Percentiles rank a stretch among this genome's conserved stretches.
Conservation (phyloP, 139 green algal genomes). For the Asterochloris erici region DNA sequence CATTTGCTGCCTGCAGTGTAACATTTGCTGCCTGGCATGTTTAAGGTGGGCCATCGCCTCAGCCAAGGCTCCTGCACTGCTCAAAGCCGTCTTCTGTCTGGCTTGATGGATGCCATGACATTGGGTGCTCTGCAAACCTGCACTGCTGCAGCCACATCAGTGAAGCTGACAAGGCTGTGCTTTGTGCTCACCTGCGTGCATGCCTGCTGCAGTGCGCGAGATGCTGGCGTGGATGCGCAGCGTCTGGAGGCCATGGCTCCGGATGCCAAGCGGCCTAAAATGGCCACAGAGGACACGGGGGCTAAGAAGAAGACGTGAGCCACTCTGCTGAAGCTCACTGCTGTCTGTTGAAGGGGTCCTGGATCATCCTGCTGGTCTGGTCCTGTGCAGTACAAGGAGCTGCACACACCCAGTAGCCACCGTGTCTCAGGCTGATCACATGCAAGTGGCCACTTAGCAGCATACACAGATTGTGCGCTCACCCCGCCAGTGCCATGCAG, state of each 20-base stretch:
- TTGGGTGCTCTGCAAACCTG: too few species aligned
- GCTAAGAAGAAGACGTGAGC: neutral
- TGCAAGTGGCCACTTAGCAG: neutral
- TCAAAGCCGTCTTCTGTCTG: too few species aligned
- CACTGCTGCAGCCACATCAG: too few species aligned
- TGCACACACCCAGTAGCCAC: neutral
- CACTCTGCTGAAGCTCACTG: neutral
- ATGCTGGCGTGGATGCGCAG: slow-evolving; percentile 23
- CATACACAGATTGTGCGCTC: neutral
- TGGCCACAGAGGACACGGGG: neutral
- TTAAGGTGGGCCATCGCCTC: too few species aligned
- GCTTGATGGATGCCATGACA: too few species aligned
- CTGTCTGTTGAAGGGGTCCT: neutral
- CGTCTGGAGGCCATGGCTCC: slow-evolving; percentile 30
- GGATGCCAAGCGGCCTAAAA: slow-evolving; percentile 25
- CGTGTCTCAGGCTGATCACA: neutral
- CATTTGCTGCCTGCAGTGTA: too few species aligned
- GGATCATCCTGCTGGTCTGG: neutral
- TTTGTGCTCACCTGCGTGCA: too few species aligned
- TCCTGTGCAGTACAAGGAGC: too few species aligned
- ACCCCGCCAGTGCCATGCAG: neutral
- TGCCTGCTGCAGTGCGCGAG: slow-evolving; percentile 13
- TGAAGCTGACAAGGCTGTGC: too few species aligned
- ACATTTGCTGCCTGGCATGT: too few species aligned
- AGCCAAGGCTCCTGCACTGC: too few species aligned